Conservation (phyloP, 2,329 filamentous ascomycete genomes). For the Talaromyces pinophilus region DNA sequence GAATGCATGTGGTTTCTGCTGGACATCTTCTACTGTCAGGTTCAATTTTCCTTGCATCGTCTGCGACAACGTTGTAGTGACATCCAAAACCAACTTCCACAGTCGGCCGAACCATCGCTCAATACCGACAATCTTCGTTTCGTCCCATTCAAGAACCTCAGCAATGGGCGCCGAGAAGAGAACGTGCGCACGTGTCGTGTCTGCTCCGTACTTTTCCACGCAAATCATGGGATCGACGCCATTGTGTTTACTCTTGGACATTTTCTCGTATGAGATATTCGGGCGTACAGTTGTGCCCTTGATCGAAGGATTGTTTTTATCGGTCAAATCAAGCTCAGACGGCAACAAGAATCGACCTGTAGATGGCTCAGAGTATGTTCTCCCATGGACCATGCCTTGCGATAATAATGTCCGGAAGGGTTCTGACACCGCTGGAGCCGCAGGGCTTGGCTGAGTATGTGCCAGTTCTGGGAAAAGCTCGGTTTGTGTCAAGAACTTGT, state of each 20-base stretch:
- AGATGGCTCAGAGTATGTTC: constrained; percentile 73
- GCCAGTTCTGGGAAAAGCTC: constrained; percentile 42
- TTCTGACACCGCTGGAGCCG: constrained; percentile 56
- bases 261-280: constrained; percentile 76
- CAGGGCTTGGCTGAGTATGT: constrained; percentile 33
- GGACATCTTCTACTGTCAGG: constrained; percentile 27
- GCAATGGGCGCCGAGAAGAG: constrained; percentile 83
- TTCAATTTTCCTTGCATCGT: constrained; percentile 26
- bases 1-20: constrained; percentile 32
- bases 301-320: constrained; percentile 61
- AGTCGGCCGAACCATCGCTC: constrained; percentile 76
- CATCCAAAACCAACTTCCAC: constrained; percentile 57
- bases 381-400: constrained; percentile 92
- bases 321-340: constrained; percentile 67
- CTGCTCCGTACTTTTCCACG: constrained; percentile 74
- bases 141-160: constrained; percentile 86
- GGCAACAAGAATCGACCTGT: constrained; percentile 77
- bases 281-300: constrained; percentile 60
- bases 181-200: constrained; percentile 82
- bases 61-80: constrained; percentile 31
- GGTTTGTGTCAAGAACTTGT: constrained; percentile 72
- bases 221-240: constrained; percentile 78
- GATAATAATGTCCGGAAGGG: constrained; percentile 82
- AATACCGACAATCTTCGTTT: constrained; percentile 75
- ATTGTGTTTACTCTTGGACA: constrained; percentile 94